Conservation (phyloP, 257 asterid genomes). For the Solanum infundibuliforme region DNA sequence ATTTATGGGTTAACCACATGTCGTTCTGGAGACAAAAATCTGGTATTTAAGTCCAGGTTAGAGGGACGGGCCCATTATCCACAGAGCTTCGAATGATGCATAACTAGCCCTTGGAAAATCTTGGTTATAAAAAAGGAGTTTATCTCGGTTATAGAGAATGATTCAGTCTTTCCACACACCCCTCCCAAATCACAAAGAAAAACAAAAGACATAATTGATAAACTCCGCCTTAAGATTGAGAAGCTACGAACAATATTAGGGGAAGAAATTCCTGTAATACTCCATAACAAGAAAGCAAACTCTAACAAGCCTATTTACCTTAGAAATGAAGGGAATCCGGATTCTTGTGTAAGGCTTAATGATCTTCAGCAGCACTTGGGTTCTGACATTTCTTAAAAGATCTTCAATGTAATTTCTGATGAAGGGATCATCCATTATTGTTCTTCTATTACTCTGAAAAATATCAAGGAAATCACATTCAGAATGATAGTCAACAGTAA, state of each 20-base stretch:
- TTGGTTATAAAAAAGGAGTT: not conserved
- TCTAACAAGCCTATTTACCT: slow-evolving; percentile 28
- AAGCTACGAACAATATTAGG: not conserved
- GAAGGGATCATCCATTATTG: slow-evolving; percentile 97
- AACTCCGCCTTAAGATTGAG: not conserved
- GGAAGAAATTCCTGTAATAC: not conserved
- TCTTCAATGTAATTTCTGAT: slow-evolving; percentile 96
- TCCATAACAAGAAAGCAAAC: not conserved
- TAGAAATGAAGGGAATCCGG: slow-evolving; percentile 89
- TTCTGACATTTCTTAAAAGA: slow-evolving; percentile 92
- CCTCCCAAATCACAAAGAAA: not conserved
- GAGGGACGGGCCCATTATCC: not conserved
- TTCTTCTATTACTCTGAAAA: slow-evolving; percentile 86
- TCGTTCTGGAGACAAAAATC: not conserved
- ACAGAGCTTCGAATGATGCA: not conserved
- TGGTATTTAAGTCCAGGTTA: not conserved
- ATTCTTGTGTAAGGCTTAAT: slow-evolving; percentile 96
- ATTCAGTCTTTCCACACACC: not conserved
- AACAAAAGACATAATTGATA: not conserved
- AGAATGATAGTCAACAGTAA: not conserved
- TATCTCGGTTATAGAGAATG: not conserved
- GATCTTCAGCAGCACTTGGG: slow-evolving; percentile 95
- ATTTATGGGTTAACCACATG: not conserved
- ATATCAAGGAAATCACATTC: not conserved
- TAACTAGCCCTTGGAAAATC: not conserved